Conservation (phyloP, 768 basidiomycete genomes). For the Pulveroboletus frians region DNA sequence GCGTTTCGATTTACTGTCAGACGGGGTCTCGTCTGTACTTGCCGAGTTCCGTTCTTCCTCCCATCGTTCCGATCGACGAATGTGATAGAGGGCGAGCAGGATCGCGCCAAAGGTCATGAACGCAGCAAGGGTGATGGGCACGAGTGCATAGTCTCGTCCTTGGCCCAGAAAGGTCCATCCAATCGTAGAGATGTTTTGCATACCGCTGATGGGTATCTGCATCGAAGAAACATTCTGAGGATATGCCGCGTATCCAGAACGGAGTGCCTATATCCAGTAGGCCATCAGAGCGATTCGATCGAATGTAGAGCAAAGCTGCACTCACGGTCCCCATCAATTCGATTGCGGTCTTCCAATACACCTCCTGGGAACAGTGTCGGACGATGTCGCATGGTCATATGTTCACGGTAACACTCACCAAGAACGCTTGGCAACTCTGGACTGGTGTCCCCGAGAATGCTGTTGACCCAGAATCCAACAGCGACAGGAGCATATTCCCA, state of each 20-base stretch:
- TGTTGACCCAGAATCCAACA: not conserved
- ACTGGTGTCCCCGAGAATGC: not conserved
- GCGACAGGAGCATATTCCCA: slow-evolving; percentile 1
- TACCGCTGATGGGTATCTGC: not conserved
- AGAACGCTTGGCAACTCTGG: not conserved
- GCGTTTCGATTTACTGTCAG: not conserved
- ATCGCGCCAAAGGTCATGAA: not conserved
- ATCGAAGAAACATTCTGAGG: not conserved
- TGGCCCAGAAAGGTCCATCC: not conserved
- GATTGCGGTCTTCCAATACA: not conserved
- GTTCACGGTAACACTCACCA: not conserved
- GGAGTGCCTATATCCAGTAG: not conserved
- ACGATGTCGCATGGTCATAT: not conserved
- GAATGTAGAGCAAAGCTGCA: not conserved
- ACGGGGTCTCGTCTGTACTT: too few species aligned
- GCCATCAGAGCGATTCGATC: not conserved
- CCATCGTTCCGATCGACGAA: not conserved
- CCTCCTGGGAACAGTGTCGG: not conserved
- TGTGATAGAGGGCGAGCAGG: not conserved
- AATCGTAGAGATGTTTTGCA: not conserved
- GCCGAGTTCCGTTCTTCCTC: not conserved
- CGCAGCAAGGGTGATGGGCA: not conserved
- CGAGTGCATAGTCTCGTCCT: not conserved
- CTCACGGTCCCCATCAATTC: not conserved
- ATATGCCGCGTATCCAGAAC: not conserved